Evolutionary conservation across 2,329 filamentous ascomycete species (phyloP).

Genomic region (Aspergillus luchuensis): DNA sequence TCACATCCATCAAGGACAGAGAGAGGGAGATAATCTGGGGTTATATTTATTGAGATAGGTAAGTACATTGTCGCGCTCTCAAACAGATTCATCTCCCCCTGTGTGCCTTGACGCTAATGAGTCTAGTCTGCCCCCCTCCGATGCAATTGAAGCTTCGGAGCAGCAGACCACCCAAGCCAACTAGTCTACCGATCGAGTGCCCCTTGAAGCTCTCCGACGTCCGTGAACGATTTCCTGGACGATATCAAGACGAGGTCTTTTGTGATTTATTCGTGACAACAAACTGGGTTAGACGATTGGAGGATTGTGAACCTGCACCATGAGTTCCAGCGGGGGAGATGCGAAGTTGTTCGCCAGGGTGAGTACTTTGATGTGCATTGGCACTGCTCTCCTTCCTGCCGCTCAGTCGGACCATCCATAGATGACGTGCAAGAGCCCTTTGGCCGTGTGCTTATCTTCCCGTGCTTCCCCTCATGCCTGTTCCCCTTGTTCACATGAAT

Average conservation of each 20-base stretch:
- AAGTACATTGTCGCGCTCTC: background rate
- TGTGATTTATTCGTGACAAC: conserved; percentile 21
- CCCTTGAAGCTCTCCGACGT: conserved; percentile 15
- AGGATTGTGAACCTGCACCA: conserved; percentile 38
- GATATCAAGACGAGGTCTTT: conserved; percentile 11
- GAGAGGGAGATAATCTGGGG: background rate
- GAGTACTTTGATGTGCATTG: conserved; percentile 45
- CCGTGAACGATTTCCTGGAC: conserved; percentile 4
- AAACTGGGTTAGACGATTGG: background rate
- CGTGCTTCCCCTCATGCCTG: conserved; percentile 14
- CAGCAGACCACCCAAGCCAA: conserved; percentile 20
- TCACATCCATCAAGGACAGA: background rate
- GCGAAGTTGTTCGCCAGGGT: conserved; percentile 99
- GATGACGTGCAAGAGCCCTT: conserved; percentile 4
- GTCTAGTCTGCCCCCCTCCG: conserved; percentile 4
- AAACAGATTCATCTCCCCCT: background rate
- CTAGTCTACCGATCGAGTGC: conserved; percentile 18
- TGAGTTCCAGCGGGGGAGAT: conserved; percentile 78
- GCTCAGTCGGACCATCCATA: conserved; percentile 7
- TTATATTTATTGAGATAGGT: conserved; percentile 6
- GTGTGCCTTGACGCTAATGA: conserved; percentile 9
- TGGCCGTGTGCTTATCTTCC: conserved; percentile 14
- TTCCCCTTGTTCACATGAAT: background rate
- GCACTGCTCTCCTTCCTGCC: conserved; percentile 26
- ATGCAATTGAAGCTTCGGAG: conserved; percentile 28